Base-by-base conservation (phyloP, 2,329 filamentous ascomycete genomes). In the Cladophialophora carrionii region DNA sequence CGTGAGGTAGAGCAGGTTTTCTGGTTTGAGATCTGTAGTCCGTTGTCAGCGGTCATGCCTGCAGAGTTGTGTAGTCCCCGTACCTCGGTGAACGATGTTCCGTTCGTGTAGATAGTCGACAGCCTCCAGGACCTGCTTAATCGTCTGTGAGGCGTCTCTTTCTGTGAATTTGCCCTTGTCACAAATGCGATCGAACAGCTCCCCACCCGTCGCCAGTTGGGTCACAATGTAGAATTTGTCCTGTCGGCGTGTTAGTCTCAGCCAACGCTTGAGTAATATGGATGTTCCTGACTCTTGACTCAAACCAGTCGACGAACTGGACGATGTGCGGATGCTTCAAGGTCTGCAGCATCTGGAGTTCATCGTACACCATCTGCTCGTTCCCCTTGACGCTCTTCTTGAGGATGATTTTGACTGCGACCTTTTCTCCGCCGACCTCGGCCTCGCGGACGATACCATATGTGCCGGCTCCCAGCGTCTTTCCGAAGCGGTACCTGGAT, bases 181-280 rank as follows among this genome's bases (percentile, higher is more conserved):
- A 81, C 95, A 99, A 73, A 99, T 99, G 63, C 96, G 89, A 75
- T 99, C 95, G 78, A 99, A 99, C 69, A 99, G 82, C 81, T 99
- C 95, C 77, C 95, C 95, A 71, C 95, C 95, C 0, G 91, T 96
- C 49, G 95, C 95, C 62, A 99, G 84, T 79, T 99, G 90, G 34
- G 95, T 99, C 73, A 99, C 93, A 72, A 99, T 98, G 78, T 99
- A 99, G 82, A 96, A 99, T 83, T 99, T 99, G 83, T 99, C 95
- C 92, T 96, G 73, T 32, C 31, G 1, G 14, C 57, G 31, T 12
- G 17, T 68, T 55, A 72, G 59, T 48, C 12, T 53, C 60, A 14
- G 49, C 26, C 29, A 57, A 7, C 26, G 51, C 22, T 20, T 32
- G 17, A 49, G 57, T 20, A 55, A 55, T 34, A 1, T n/a, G 46